phyloP scores from a whole-genome alignment of 2,329 filamentous ascomycete species.

The Ophiostoma fasciatum region DNA sequence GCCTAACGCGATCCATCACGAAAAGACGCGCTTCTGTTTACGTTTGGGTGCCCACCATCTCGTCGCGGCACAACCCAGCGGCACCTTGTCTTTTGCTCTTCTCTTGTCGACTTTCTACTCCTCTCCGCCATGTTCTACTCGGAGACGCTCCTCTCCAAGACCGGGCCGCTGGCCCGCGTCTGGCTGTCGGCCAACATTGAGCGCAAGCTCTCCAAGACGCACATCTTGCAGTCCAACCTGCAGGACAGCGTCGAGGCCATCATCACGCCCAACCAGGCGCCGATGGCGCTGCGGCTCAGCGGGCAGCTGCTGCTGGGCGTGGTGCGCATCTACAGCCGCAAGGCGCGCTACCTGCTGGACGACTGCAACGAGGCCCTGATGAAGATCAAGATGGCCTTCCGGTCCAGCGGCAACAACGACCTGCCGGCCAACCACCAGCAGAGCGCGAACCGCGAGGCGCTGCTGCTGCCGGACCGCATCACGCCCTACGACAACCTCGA shows the following conservation, averaged over 20 bases:
- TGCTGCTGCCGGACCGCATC: conserved; percentile 82
- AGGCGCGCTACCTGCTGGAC: conserved; percentile 88
- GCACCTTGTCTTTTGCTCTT: too few species aligned
- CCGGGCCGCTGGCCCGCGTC: conserved; percentile 88
- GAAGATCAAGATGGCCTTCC: conserved; percentile 99
- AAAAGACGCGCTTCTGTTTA: too few species aligned
- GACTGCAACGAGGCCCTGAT: conserved; percentile 95
- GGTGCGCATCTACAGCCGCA: conserved; percentile 92
- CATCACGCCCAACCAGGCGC: conserved; percentile 81
- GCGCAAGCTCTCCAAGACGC: conserved; percentile 94
- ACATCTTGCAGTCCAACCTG: conserved; percentile 88
- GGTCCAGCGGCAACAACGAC: conserved; percentile 87
- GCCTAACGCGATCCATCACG: conserved; percentile 5
- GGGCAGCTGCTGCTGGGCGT: conserved; percentile 91
- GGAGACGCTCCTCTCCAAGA: conserved; percentile 89
- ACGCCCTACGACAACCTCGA: conserved; percentile 77
- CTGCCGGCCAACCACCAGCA: conserved; percentile 72
- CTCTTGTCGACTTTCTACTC: too few species aligned
- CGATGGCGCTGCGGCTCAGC: conserved; percentile 85
- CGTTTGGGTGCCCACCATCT: too few species aligned
- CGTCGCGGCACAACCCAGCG: too few species aligned
- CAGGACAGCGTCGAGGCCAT: conserved; percentile 91
- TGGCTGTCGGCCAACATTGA: conserved; percentile 97
- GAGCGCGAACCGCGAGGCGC: conserved; percentile 66
- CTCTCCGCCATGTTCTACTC: conserved; percentile 92